Percentiles rank a stretch among this genome's conserved stretches.
Evolutionary conservation across 345 rosid genomes (phyloP).

Genomic region (Camelina sativa): DNA sequence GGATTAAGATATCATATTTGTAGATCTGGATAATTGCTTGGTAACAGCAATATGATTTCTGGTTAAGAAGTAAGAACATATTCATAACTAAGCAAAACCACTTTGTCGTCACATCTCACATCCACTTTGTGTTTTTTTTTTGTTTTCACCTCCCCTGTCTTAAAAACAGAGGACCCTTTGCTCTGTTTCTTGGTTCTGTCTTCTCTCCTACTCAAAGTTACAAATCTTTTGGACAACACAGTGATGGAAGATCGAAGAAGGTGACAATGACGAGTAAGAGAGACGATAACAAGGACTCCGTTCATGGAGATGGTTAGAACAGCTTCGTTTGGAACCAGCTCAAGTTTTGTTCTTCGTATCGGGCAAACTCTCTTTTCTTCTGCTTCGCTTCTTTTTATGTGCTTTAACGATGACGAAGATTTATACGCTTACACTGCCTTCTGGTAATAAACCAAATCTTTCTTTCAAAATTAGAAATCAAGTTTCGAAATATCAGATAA

Average conservation of each 20-base stretch:
- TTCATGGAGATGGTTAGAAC: constrained; percentile 37
- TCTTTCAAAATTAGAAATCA: background rate
- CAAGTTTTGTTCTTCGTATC: constrained; percentile 64
- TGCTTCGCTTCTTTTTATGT: constrained; percentile 66
- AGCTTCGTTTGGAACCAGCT: constrained; percentile 60
- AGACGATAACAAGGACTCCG: constrained; percentile 8
- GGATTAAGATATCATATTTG: constrained; percentile 38
- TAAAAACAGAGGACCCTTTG: constrained; percentile 29
- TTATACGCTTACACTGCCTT: constrained; percentile 66
- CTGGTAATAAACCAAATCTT: constrained; percentile 49
- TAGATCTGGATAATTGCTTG: constrained; percentile 41
- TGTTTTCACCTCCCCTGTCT: constrained; percentile 26
- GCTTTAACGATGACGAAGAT: constrained; percentile 53
- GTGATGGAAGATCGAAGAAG: constrained; percentile 16
- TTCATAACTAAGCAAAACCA: constrained; percentile 19
- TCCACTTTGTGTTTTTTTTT: background rate
- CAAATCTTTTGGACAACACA: background rate
- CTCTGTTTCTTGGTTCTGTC: constrained; percentile 32
- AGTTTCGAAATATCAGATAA: constrained; percentile 4
- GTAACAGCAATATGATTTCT: constrained; percentile 20
- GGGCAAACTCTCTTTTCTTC: constrained; percentile 59
- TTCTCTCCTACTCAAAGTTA: background rate
- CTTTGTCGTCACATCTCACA: constrained; percentile 3
- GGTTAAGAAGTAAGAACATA: constrained; percentile 6
- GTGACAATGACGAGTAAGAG: constrained; percentile 9